Evolutionary conservation across 1,284 basidiomycete genomes (phyloP), one percentile per base, ranked within the genome.

Genomic region (Trichosporon sp.): DNA sequence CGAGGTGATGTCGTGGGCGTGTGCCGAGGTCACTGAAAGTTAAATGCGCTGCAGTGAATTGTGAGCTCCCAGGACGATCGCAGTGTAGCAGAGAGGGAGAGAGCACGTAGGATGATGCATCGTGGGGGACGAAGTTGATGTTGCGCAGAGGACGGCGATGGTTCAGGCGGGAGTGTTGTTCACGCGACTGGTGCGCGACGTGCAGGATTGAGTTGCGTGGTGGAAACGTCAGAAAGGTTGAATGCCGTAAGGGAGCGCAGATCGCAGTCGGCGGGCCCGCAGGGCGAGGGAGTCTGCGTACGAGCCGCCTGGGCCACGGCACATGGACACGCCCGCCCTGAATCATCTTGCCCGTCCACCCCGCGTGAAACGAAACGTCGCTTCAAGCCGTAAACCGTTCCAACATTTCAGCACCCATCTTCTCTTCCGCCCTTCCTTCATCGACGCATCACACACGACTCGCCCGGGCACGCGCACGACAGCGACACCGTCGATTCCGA

Each of bases 281-380:
- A 32, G 5, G 9, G 18, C 18, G 6, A 42, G 5, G 38, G 15
- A 42, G 11, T n/a, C n/a, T n/a, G n/a, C n/a, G 38, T 18, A 15
- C 15, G 38, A 42, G 38, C 38, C 18, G 38, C 15, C 35, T 38
- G 35, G 35, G 12, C 9, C 8, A 8, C 12, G 12, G 35, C 35
- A 38, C 35, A 38, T 42, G 38, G 65, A 69, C 64, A 62, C 31
- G 60, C n/a, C 38, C 6, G 21, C 47, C 47, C 47, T 51, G 47
- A 25, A 51, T 25, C 7, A 51, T 51, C 47, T 51, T 23, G 47
- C 47, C 23, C 47, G 47, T 51, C 23, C 21, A 51, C 47, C 47
- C 23, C 47, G 47, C 47, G 47, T 51, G 47, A 51, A 51, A 51
- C 47, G 47, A 51, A 51, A 51, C 47, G 23, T 29, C 47, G 21